Evolutionary conservation across 2,329 filamentous ascomycete species (phyloP), one percentile per base, ranked within the genome.

Genomic region (Colletotrichum aenigma): DNA sequence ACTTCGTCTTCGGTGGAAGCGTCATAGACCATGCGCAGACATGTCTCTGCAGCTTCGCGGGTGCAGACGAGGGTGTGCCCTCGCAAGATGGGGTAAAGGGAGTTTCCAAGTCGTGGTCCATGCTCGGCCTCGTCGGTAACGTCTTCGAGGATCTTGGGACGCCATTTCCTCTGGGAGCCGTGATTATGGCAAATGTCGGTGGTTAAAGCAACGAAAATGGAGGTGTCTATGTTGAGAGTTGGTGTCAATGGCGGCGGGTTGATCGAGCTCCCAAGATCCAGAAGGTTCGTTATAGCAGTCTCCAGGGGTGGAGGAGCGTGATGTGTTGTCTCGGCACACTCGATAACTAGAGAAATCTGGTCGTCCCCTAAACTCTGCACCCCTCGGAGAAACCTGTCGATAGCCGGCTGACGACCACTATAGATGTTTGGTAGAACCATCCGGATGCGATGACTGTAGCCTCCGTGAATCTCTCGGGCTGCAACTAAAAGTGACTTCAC

Each of bases 181-280:
- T 79, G 74, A 2, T 79, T 70, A 34, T 86, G 85, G 3, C 83
- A 86, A 24, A 86, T 80, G 67, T 86, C 85, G 1, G 85, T 86
- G 36, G 84, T 82, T 26, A 87, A 78, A 38, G 85, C 83, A 16
- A 86, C 82, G 4, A 87, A 81, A 48, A 86, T 81, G 7, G 85
- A 85, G 38, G 86, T 85, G 60, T 87, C 85, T 70, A 87, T 78
- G 71, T 86, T 87, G 12, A 86, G 72, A 4, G 81, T 83, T 2
- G 79, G 55, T 6, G 84, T 85, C n/a, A 86, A 81, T 6, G 79
- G 48, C 9, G 73, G 70, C 13, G 56, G 16, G 1, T 65, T 6
- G 21, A 30, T 77, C 16, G 78, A 79, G 71, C 58, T 82, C 15
- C 73, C 81, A 58, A 82, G 75, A 2, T 82, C 79, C 3, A 84